phyloP scores from a whole-genome alignment of 805 yeast species.

The Candida manassasensis region DNA sequence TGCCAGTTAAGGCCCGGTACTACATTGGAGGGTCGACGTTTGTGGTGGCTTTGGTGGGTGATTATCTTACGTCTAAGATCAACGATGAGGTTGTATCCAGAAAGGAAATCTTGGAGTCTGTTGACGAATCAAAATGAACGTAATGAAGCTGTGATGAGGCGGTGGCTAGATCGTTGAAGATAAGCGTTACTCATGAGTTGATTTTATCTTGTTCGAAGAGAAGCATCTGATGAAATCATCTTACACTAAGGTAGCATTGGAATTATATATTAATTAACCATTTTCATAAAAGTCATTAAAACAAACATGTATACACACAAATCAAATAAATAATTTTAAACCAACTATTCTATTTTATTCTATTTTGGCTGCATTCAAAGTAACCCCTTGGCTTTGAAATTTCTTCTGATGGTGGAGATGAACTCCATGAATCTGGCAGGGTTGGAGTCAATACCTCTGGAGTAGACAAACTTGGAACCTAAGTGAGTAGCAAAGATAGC shows the following conservation, averaged over 20 bases:
- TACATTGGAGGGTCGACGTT: constrained; percentile 39
- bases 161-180: no score
- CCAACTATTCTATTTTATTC: background rate
- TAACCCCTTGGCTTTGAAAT: constrained; percentile 27
- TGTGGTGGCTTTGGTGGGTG: constrained; percentile 35
- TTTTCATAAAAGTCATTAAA: constrained; percentile 2
- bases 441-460: constrained; percentile 74
- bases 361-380: background rate
- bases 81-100: constrained; percentile 35
- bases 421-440: constrained; percentile 74
- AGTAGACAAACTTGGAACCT: constrained; percentile 80
- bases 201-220: no score
- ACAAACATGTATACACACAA: background rate
- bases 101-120: constrained; percentile 21
- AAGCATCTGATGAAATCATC: no score
- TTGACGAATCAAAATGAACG: constrained; percentile 10
- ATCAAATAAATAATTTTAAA: background rate
- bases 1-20: constrained; percentile 37
- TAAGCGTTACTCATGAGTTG: no score
- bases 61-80: constrained; percentile 31
- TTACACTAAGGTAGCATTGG: no score
- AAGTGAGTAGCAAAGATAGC: constrained; percentile 85
- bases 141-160: no score
- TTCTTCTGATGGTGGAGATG: constrained; percentile 54
- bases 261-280: background rate